These are phyloP conservation scores for Microbotryum violaceum DNA, from an alignment of 1,284 basidiomycete species.

Conservation along the genomic window DNA sequence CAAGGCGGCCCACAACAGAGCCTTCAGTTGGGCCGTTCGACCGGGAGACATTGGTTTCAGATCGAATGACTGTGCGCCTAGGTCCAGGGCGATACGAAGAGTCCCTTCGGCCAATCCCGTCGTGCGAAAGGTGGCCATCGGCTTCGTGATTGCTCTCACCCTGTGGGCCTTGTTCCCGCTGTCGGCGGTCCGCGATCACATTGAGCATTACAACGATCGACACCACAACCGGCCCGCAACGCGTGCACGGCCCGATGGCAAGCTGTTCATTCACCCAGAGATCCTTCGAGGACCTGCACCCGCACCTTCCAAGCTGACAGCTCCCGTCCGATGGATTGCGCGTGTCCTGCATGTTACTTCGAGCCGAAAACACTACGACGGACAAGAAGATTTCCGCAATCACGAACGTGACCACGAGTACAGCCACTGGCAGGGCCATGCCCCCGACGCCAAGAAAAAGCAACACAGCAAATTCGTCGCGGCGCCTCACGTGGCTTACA, in stretches of 20 bases:
- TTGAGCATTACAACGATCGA: neutral
- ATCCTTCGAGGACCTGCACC: slow-evolving; percentile 8
- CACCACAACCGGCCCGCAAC: neutral
- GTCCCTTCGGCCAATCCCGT: neutral
- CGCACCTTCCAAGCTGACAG: neutral
- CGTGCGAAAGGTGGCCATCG: neutral
- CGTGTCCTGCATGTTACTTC: slow-evolving; percentile 1
- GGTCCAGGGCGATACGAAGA: neutral
- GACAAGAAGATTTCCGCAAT: neutral
- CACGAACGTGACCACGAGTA: neutral
- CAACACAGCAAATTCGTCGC: slow-evolving; percentile 13
- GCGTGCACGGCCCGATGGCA: slow-evolving; percentile 1
- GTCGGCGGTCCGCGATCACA: neutral
- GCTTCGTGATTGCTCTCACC: neutral
- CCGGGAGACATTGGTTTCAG: slow-evolving; percentile 4
- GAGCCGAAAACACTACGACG: neutral
- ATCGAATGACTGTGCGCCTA: slow-evolving; percentile 1
- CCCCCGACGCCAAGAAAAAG: neutral
- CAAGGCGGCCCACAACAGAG: slow-evolving; percentile 14
- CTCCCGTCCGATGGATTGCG: slow-evolving; percentile 4
- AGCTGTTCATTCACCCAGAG: slow-evolving; percentile 26
- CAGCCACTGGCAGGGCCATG: no score
- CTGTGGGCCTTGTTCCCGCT: neutral
- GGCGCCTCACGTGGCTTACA: slow-evolving; percentile 18
- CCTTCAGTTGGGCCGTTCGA: slow-evolving; percentile 21